Conservation (phyloP, 1,139 yeast species). For the Suzukiozyma palmioleophila region DNA sequence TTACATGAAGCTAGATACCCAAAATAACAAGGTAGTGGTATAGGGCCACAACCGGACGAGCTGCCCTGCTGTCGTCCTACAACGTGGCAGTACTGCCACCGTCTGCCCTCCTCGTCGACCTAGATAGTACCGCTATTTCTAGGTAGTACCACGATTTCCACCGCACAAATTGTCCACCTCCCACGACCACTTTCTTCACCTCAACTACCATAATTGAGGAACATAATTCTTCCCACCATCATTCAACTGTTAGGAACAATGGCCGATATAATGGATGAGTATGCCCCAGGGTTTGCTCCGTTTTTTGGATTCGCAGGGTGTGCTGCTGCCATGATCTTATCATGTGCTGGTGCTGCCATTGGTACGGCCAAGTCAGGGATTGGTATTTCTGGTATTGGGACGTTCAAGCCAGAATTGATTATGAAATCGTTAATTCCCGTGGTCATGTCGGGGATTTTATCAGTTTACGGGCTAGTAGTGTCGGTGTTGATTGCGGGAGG, state of each 20-base stretch:
- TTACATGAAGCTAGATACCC: too few species aligned
- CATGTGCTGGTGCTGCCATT: slow-evolving; percentile 94
- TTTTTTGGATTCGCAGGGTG: slow-evolving; percentile 95
- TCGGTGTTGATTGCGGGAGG: slow-evolving; percentile 95
- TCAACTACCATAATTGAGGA: background rate
- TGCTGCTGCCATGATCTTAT: slow-evolving; percentile 84
- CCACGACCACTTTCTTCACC: too few species aligned
- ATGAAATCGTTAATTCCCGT: slow-evolving; percentile 90
- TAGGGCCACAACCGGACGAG: too few species aligned
- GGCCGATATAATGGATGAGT: slow-evolving; percentile 46
- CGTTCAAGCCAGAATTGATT: slow-evolving; percentile 76
- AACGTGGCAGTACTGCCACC: too few species aligned
- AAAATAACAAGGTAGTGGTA: too few species aligned
- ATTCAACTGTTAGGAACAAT: slow-evolving; percentile 10
- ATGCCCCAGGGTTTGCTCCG: slow-evolving; percentile 85
- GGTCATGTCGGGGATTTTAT: slow-evolving; percentile 96
- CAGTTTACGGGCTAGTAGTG: slow-evolving; percentile 94
- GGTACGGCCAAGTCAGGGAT: slow-evolving; percentile 99
- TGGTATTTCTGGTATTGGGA: slow-evolving; percentile 90
- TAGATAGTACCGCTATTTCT: too few species aligned
- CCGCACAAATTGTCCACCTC: too few species aligned
- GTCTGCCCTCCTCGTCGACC: too few species aligned
- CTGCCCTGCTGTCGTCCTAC: too few species aligned
- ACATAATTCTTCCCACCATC: background rate
- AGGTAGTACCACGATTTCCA: too few species aligned